Conservation (phyloP, 2,329 filamentous ascomycete genomes). For the Pseudogymnoascus sp. region DNA sequence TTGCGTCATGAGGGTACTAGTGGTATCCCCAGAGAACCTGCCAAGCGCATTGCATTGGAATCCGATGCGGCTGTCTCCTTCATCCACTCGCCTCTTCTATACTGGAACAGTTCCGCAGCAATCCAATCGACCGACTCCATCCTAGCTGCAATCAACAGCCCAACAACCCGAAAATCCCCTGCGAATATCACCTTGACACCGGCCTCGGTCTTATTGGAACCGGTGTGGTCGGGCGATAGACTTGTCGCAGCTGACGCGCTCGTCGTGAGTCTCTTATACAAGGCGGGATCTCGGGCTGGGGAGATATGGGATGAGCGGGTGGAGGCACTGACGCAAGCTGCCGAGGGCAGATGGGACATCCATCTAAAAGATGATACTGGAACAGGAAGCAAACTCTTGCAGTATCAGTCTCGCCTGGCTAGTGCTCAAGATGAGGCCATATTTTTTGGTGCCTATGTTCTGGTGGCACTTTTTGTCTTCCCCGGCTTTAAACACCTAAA, state of each 20-base stretch:
- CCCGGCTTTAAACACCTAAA: not conserved
- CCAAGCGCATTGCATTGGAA: not conserved
- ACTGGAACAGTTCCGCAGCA: slow-evolving; percentile 41
- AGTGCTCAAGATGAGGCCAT: not conserved
- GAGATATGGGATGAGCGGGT: slow-evolving; percentile 33
- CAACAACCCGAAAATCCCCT: slow-evolving; percentile 31
- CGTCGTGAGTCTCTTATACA: slow-evolving; percentile 45
- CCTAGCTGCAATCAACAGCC: slow-evolving; percentile 40
- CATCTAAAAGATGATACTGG: slow-evolving; percentile 18
- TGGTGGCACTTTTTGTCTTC: not conserved
- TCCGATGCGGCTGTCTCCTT: slow-evolving; percentile 21
- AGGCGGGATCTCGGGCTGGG: slow-evolving; percentile 32
- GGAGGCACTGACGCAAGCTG: slow-evolving; percentile 13
- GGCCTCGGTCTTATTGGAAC: slow-evolving; percentile 45
- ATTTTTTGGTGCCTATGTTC: not conserved
- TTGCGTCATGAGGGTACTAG: not conserved
- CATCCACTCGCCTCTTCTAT: slow-evolving; percentile 46
- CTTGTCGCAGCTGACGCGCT: slow-evolving; percentile 44
- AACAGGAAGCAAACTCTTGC: slow-evolving; percentile 15
- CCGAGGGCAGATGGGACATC: slow-evolving; percentile 18
- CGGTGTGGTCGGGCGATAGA: slow-evolving; percentile 37
- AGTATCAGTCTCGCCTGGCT: not conserved
- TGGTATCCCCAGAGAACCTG: not conserved
- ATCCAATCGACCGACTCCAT: slow-evolving; percentile 38
- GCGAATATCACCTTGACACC: slow-evolving; percentile 43